Evolutionary conservation across 805 yeast species (phyloP).

Genomic region (Kodamaea hsintzibuensis): DNA sequence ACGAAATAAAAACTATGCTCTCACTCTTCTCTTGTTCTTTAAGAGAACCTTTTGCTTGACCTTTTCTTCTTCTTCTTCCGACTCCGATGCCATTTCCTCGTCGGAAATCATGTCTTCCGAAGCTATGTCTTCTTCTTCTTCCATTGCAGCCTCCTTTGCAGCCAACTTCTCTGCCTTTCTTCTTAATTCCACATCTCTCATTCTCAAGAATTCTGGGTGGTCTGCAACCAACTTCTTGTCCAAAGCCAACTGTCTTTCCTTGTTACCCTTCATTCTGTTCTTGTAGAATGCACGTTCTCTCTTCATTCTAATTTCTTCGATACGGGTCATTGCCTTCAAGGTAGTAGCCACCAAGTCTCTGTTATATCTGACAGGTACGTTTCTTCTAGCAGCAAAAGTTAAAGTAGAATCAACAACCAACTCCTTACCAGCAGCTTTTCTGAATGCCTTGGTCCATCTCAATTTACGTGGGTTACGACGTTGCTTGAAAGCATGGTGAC

Average conservation of each 20-base stretch:
- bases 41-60: slow-evolving; percentile 58
- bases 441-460: slow-evolving; percentile 98
- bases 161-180: slow-evolving; percentile 71
- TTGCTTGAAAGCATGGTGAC: slow-evolving; percentile 96
- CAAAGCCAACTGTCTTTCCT: slow-evolving; percentile 77
- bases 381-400: slow-evolving; percentile 95
- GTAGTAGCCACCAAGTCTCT: slow-evolving; percentile 95
- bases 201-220: slow-evolving; percentile 84
- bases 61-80: slow-evolving; percentile 46
- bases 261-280: slow-evolving; percentile 98
- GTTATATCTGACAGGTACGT: slow-evolving; percentile 96
- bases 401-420: slow-evolving; percentile 95
- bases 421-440: slow-evolving; percentile 99
- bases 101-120: slow-evolving; percentile 45
- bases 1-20: slow-evolving; percentile 11
- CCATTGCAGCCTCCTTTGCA: slow-evolving; percentile 52
- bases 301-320: slow-evolving; percentile 92
- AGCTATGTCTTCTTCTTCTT: slow-evolving; percentile 43
- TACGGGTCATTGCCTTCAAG: slow-evolving; percentile 90
- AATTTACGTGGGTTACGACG: slow-evolving; percentile 98
- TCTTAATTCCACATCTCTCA: slow-evolving; percentile 91
- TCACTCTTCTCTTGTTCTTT: slow-evolving; percentile 58
- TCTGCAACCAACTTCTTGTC: slow-evolving; percentile 88
- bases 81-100: slow-evolving; percentile 44
- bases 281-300: slow-evolving; percentile 98